phyloP scores from a whole-genome alignment of 805 yeast genomes.

The Myxozyma neglecta region DNA sequence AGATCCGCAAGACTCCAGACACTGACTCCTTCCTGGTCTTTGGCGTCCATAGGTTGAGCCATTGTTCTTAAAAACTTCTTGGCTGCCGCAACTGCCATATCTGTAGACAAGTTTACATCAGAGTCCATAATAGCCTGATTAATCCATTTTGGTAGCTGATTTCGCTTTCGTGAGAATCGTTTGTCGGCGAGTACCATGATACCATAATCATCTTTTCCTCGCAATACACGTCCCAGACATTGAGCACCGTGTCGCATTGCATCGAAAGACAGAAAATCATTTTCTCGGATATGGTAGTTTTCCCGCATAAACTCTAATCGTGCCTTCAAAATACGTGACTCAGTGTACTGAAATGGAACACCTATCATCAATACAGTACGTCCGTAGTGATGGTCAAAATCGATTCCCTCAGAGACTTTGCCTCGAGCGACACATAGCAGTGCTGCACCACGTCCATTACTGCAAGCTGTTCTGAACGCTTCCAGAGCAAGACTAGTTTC shows the following conservation, averaged over 20 bases:
- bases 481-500: slow-evolving; percentile 95
- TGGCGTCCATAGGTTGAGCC: slow-evolving; percentile 90
- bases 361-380: slow-evolving; percentile 98
- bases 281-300: slow-evolving; percentile 87
- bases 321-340: slow-evolving; percentile 92
- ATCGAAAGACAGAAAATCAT: slow-evolving; percentile 93
- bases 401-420: slow-evolving; percentile 97
- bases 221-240: slow-evolving; percentile 91
- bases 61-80: slow-evolving; percentile 86
- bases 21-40: slow-evolving; percentile 90
- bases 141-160: slow-evolving; percentile 95
- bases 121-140: slow-evolving; percentile 90
- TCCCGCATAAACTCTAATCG: slow-evolving; percentile 90
- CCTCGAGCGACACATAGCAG: slow-evolving; percentile 97
- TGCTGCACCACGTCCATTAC: slow-evolving; percentile 97
- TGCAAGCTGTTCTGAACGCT: slow-evolving; percentile 93
- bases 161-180: slow-evolving; percentile 69
- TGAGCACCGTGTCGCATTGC: slow-evolving; percentile 99
- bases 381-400: slow-evolving; percentile 98
- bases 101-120: slow-evolving; percentile 88
- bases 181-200: slow-evolving; percentile 97
- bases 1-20: slow-evolving; percentile 85
- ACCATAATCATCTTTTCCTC: slow-evolving; percentile 99
- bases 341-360: slow-evolving; percentile 98
- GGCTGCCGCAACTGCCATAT: slow-evolving; percentile 95